These are phyloP conservation scores for Rhypophila decipiens DNA, from an alignment of 495 filamentous ascomycete species.

Conservation along the genomic window DNA sequence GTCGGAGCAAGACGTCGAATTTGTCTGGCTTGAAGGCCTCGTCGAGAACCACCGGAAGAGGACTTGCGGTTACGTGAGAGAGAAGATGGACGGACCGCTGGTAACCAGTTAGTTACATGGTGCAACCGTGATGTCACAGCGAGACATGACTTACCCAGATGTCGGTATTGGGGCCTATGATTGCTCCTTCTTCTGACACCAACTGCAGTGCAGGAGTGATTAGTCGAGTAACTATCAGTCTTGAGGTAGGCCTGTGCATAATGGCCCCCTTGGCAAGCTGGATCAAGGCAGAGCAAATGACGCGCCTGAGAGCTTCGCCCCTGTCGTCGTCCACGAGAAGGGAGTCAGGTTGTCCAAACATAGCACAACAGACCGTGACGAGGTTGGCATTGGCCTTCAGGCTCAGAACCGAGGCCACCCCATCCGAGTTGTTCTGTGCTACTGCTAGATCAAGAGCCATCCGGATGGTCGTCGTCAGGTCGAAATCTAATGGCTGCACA, in stretches of 20 bases:
- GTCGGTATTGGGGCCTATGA: conserved; percentile 19
- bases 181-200: conserved; percentile 13
- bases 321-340: conserved; percentile 17
- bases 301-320: conserved; percentile 3
- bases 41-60: conserved; percentile 5
- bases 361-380: conserved; percentile 25
- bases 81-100: conserved; percentile 31
- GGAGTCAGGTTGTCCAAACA: conserved; percentile 8
- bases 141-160: conserved; percentile 24
- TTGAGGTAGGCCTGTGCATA: conserved; percentile 23
- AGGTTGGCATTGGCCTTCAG: conserved; percentile 28
- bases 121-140: conserved; percentile 14
- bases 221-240: conserved; percentile 28
- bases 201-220: conserved; percentile 20
- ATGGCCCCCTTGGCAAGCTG: conserved; percentile 26
- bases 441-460: conserved; percentile 19
- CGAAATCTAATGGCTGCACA: conserved; percentile 17
- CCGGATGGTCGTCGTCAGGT: conserved; percentile 18
- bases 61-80: conserved; percentile 12
- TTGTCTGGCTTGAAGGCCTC: conserved; percentile 12
- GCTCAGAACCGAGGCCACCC: conserved; percentile 15
- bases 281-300: conserved; percentile 22
- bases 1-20: conserved; percentile 25
- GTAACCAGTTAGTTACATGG: no score
- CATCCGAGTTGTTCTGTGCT: conserved; percentile 4